Evolutionary conservation across 2,329 filamentous ascomycete species (phyloP), one percentile per base, ranked within the genome.

Genomic region (Thelonectria rubi): DNA sequence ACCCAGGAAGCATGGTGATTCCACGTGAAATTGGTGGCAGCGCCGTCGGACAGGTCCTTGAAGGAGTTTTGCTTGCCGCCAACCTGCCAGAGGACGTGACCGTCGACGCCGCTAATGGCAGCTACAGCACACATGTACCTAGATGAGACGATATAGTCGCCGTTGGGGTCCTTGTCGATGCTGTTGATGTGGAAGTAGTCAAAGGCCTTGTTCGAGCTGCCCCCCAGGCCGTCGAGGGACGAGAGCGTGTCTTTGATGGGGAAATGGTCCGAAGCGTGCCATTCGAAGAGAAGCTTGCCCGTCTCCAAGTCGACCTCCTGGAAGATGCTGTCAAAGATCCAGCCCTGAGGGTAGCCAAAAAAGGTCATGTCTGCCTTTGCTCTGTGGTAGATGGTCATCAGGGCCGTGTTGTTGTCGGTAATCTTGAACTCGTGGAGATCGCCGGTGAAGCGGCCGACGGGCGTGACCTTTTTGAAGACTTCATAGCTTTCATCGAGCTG

Each of bases 141-240:
- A 0, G 80, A 77, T 0, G 84, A 87, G n/a, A 88, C 76, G 11
- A 87, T 70, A 58, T 84, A 88, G 66, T 87, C 81, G 5, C 82
- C 82, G 0, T 77, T 65, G 0, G 72, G 66, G 54, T 81, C 80
- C 68, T 86, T 85, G 66, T 85, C 81, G 26, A 87, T 74, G 37
- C 82, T 82, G 73, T 86, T 85, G 72, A 87, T 81, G 70, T 86
- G 84, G 69, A 86, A 86, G 62, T 80, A 86, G 69, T 87, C 84
- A 74, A 83, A 87, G 1, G 79, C 65, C 12, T 42, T 42, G n/a
- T 65, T 45, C 45, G 67, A 66, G 37, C 68, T 72, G 24, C 62
- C 69, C 5, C 73, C 72, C 18, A 64, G 60, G 17, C 67, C 60
- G n/a, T 63, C 58, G n/a, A 64, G 54, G 2, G 52, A 34, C 20